Base-by-base conservation (phyloP, 352 stramenopile species). In the Elongisporangium undulatum region DNA sequence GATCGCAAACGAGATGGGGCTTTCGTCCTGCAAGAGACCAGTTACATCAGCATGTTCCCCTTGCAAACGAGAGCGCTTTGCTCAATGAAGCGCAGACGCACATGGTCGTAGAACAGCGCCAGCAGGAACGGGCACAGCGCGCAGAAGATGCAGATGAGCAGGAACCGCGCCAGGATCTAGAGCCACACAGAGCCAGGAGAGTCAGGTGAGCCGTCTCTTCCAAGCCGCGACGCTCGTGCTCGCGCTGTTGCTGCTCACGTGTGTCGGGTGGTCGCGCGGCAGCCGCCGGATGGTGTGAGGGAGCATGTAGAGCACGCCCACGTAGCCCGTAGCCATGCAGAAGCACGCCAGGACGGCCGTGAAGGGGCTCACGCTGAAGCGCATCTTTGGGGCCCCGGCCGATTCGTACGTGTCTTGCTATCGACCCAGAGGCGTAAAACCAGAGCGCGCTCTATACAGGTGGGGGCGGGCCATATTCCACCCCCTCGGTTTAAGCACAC, bases 81-180 rank as follows among this genome's bases (percentile, higher is more conserved):
- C n/a, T n/a, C n/a, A n/a, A n/a, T n/a, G n/a, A n/a, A n/a, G n/a
- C n/a, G 21, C 20, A 24, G 19, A 69, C 83, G 54, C 74, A 92
- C 86, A 59, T 92, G 79, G 17, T 94, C 77, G 53, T 92, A 93
- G 59, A 94, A 96, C 48, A 90, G 73, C 21, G 81, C 78, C 34
- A 96, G 58, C 45, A 92, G 70, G 39, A 94, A 92, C 24, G 87
- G 87, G 52, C 85, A 94, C 19, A 93, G 61, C 48, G 79, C 84
- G 52, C 87, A 94, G 60, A 94, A 87, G 41, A 95, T 91, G 70
- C 76, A 90, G 53, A 96, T 92, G n/a, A 95, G 69, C 61, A 94
- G 67, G 69, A 94, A 95, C 34, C 86, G 85, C 56, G 83, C 86
- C 15, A 92, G 71, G 62, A 96, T 95, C 87, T 96, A 52, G 21